Percentiles rank a stretch among this genome's conserved stretches.
phyloP scores from a whole-genome alignment of 345 rosid species.

The Lumnitzera racemosa region DNA sequence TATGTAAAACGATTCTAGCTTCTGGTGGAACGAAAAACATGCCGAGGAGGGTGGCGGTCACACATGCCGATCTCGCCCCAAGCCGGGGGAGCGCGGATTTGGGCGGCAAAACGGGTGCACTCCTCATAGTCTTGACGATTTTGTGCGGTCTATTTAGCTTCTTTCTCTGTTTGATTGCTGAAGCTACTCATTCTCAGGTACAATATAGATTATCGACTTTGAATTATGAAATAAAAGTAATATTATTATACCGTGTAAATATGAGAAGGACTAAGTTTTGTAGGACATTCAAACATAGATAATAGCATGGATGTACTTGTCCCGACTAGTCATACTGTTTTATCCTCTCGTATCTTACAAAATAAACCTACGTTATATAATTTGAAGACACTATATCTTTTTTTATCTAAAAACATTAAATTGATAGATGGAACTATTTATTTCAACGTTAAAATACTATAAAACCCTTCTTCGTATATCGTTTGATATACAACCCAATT shows the following conservation, averaged over 20 bases:
- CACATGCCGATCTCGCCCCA: slow-evolving; percentile 82
- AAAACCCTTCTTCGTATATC: neutral
- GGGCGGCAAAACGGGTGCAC: slow-evolving; percentile 59
- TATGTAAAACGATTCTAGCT: neutral
- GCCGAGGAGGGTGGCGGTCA: slow-evolving; percentile 52
- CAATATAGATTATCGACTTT: neutral
- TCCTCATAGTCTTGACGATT: slow-evolving; percentile 44
- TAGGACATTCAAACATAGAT: no score
- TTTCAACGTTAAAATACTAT: neutral
- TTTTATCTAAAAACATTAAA: no score
- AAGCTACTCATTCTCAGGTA: slow-evolving; percentile 89
- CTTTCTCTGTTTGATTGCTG: slow-evolving; percentile 74
- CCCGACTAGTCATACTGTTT: no score
- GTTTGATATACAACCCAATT: no score
- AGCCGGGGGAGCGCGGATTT: slow-evolving; percentile 41
- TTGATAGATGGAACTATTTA: neutral
- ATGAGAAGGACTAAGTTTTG: no score
- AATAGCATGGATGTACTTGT: no score
- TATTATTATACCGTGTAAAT: neutral
- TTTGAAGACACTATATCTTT: no score
- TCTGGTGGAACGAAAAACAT: slow-evolving; percentile 10
- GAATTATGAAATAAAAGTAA: neutral
- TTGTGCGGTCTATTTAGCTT: slow-evolving; percentile 70
- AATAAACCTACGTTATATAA: no score
- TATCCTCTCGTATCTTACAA: no score